Evolutionary conservation across 2,329 filamentous ascomycete species (phyloP), one percentile per base, ranked within the genome.

Genomic region (Penicillium olsonii): DNA sequence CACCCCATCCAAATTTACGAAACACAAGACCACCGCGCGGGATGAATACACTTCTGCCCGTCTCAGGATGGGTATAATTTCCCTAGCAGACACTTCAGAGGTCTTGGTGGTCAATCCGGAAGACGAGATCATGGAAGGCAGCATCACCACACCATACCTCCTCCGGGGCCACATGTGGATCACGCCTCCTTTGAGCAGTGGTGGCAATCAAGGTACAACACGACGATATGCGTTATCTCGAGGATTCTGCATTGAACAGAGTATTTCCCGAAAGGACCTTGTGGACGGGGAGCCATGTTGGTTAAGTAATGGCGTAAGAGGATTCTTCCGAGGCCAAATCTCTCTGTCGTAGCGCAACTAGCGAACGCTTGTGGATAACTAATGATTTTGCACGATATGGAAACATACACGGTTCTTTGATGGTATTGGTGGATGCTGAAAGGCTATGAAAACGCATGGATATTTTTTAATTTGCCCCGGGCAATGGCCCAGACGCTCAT

Each of bases 261-360:
- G 74, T 3, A 75, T 96, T 14, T 68, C 68, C n/a, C 75, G 75
- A 2, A 72, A 78, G 11, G 84, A 84, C 6, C 68, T 96, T 11
- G 65, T 77, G 3, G 78, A 89, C 55, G 88, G 86, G 1, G 92
- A 96, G 68, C 79, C 85, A 45, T 87, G 92, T 54, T 95, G 90
- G 88, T 73, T 96, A 45, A 96, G 91, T 68, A 96, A 92, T 68
- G 91, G 88, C 0, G 87, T 92, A 1, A 81, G 87, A 56, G 92
- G 92, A 0, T 96, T 95, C 58, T 76, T 85, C 35, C 63, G 51
- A n/a, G 72, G 69, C 22, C 52, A 60, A 20, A 48, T 71, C 19
- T 49, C 66, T 20, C 27, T 39, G 37, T 26, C 37, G 24, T 39
- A 39, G 37, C 51, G 61, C 33, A 26, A 39, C 12, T 31, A n/a